A percentile compares a stretch with the other conserved stretches of the same genome.
These are phyloP conservation scores for Solanum lycopersicoides DNA, from an alignment of 257 asterid genomes.

Conservation along the genomic window DNA sequence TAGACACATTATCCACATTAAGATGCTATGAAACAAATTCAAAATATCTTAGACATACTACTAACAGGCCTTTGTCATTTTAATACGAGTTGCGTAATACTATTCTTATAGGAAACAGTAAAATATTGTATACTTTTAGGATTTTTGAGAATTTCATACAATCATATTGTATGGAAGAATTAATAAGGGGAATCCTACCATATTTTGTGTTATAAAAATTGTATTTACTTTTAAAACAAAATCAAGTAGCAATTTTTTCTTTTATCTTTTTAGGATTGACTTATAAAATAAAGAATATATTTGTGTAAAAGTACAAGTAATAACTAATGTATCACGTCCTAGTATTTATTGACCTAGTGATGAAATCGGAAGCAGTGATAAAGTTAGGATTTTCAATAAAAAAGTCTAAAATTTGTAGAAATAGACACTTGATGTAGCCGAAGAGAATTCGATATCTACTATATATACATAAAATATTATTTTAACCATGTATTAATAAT, in stretches of 20 bases:
- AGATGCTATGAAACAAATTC: background rate
- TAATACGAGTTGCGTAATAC: background rate
- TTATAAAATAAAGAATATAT: background rate
- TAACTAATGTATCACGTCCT: background rate
- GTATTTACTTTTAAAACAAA: background rate
- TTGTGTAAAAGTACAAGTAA: background rate
- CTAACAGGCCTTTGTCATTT: background rate
- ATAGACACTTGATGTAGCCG: too few species aligned
- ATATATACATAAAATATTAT: too few species aligned
- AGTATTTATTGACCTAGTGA: background rate
- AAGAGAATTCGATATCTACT: too few species aligned
- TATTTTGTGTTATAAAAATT: background rate
- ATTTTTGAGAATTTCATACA: background rate
- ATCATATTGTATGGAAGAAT: background rate
- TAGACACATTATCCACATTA: background rate
- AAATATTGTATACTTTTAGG: background rate
- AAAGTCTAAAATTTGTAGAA: too few species aligned
- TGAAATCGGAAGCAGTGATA: too few species aligned
- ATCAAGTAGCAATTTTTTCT: background rate
- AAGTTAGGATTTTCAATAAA: too few species aligned
- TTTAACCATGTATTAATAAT: too few species aligned
- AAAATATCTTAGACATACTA: background rate
- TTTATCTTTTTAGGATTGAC: background rate
- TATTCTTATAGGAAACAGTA: background rate
- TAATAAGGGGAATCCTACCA: background rate